Base-by-base conservation (phyloP, 805 yeast species). In the Saturnispora gosingensis region DNA sequence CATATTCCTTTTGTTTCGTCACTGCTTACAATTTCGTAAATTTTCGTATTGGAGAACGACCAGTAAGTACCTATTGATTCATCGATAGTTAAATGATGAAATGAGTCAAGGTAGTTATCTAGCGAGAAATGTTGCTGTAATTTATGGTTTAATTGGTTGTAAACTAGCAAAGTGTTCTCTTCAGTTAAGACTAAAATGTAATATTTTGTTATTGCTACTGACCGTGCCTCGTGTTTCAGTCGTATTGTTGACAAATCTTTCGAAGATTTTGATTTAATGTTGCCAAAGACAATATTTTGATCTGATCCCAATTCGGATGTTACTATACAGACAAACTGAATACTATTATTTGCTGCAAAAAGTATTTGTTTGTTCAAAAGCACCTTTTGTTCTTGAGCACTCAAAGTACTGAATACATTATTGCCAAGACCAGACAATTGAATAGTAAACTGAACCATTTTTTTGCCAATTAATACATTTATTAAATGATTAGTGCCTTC, bases 1-100 rank as follows among this genome's bases (percentile, higher is more conserved):
- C 97, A 88, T 3, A 90, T 81, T 25, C 85, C 85, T 4, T 75
- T 70, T 4, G 81, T 72, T 64, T 91, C 97, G 60, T 84, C 76
- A 35, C 75, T 75, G 11, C 87, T 70, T 9, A 83, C 73, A 6
- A 93, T 67, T 63, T 93, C 99, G 61, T 76, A 85, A 9, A 93
- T 79, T 46, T 72, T 73, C 5, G 67, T 61, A 11, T 69, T 65
- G 0, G 93, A 79, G 59, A 72, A 87, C 3, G 85, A 66, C 99
- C 99, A 93, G 58, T 72, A 85, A 0, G 98, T 86, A 1, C 72
- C 61, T 43, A 67, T 66, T 4, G 65, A 53, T 48, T 67, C 65
- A 59, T 85, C 95, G 1, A 73, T 71, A 2, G 74, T 60, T 5
- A 80, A 61, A 0, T 83, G 83, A 6, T 72, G 51, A 45, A 76